Evolutionary conservation across 345 rosid genomes (phyloP), one percentile per base, ranked within the genome.

Genomic region (Euphorbia peplus): DNA sequence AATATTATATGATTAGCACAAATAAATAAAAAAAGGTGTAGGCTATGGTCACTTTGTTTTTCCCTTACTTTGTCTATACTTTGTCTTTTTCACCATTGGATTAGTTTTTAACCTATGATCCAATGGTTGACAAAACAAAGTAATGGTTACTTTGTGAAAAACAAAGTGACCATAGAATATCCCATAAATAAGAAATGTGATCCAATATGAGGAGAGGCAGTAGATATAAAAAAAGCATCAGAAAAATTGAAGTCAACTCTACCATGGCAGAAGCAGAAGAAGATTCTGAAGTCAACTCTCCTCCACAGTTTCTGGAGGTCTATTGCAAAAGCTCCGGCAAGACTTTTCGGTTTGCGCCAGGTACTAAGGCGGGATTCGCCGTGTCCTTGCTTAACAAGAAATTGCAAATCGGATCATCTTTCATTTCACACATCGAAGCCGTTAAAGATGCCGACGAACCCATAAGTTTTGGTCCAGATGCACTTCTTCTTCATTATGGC

Each of bases 291-390:
- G 59, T 64, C 76, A 65, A 70, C 50, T 41, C 76, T 37, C 65
- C 69, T 1, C 64, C 24, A 19, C 75, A 93, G 96, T 82, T 85
- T 88, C 32, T 90, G 76, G 96, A 87, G 81, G 95, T 90, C 5
- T 55, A 22, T 18, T 90, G 93, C 85, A 83, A 67, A 47, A 58
- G 50, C 53, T 80, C 87, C 47, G 88, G 83, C 14, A 87, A 84
- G 70, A 73, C 60, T 3, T 77, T 73, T 77, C 83, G 93, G 35
- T 93, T 89, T 68, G 90, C 96, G 0, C 74, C 77, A 1, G 98
- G 96, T 6, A 86, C 96, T 8, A 87, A 83, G 73, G 85, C 96
- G 2, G 87, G 90, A 9, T 90, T 93, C 69, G 97, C 96, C 4
- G 90, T 93, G 19, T 83, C 87, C 25, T 73, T 87, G 73, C 85